A percentile compares a stretch with the other conserved stretches of the same genome.
phyloP scores from a whole-genome alignment of 1,284 basidiomycete species.

The Tilletiopsis washingtonensis region DNA sequence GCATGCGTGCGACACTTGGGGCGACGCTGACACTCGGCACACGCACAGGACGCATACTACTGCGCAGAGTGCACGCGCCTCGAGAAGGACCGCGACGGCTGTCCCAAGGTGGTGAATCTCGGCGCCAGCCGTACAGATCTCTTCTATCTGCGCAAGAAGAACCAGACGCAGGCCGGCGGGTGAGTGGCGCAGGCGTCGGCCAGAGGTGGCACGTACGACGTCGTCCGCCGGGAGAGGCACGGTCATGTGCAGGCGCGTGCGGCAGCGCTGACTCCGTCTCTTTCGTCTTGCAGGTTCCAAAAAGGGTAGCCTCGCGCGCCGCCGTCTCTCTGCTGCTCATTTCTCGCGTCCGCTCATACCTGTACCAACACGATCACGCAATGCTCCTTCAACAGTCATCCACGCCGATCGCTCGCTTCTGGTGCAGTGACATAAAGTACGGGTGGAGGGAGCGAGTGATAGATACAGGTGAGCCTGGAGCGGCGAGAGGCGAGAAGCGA shows the following conservation, averaged over 20 bases:
- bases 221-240: background rate
- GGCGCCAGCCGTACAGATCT: conserved; percentile 53
- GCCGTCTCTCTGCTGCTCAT: too few relatives aligned
- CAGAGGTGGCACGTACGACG: background rate
- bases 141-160: conserved; percentile 33
- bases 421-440: too few relatives aligned
- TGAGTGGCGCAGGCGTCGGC: too few relatives aligned
- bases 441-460: too few relatives aligned
- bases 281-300: background rate
- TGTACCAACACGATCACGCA: too few relatives aligned
- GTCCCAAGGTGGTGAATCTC: conserved; percentile 95
- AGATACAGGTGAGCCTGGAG: too few relatives aligned
- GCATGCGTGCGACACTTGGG: background rate
- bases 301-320: background rate
- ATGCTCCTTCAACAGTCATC: too few relatives aligned
- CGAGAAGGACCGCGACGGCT: conserved; percentile 96
- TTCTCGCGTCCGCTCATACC: too few relatives aligned
- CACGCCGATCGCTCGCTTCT: too few relatives aligned
- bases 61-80: conserved; percentile 67
- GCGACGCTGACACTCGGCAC: background rate
- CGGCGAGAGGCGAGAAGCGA: too few relatives aligned
- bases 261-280: background rate
- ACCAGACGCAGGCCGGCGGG: conserved; percentile 15
- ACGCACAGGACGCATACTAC: conserved; percentile 42
- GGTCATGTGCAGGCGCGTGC: background rate